Conservation (phyloP, 768 basidiomycete species). For the Mycena metata region DNA sequence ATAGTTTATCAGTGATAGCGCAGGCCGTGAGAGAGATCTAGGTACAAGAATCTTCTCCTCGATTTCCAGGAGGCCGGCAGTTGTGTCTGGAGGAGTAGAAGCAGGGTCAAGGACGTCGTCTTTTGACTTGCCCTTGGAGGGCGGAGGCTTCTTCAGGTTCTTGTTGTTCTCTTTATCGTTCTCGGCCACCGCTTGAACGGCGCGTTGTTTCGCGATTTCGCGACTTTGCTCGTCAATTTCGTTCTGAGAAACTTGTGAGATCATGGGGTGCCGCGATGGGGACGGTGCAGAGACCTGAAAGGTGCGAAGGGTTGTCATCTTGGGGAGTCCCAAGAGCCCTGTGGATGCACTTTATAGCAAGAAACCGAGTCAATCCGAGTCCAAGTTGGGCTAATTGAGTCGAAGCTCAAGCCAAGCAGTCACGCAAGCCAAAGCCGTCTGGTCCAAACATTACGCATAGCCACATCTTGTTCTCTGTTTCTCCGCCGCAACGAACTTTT, state of each 20-base stretch:
- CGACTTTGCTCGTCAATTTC: constrained; percentile 83
- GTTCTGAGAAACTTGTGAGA: constrained; percentile 57
- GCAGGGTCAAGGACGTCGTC: constrained; percentile 40
- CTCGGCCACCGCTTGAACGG: constrained; percentile 44
- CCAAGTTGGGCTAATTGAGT: constrained; percentile 8
- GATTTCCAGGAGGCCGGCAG: constrained; percentile 57
- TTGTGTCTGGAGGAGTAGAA: constrained; percentile 34
- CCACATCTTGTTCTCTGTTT: too few species aligned
- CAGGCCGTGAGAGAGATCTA: constrained; percentile 23
- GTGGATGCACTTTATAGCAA: constrained; percentile 30
- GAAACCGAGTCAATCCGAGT: constrained; percentile 36
- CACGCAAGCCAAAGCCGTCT: background rate
- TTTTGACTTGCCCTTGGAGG: constrained; percentile 58
- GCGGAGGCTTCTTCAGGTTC: constrained; percentile 41
- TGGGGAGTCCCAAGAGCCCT: constrained; percentile 12
- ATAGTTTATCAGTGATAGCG: constrained; percentile 23
- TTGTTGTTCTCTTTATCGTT: constrained; percentile 50
- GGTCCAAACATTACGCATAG: background rate
- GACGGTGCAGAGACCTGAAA: constrained; percentile 49
- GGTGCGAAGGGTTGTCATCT: constrained; percentile 68
- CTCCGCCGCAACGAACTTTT: too few species aligned
- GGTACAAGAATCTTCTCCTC: constrained; percentile 69
- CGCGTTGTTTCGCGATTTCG: constrained; percentile 75
- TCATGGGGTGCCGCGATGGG: constrained; percentile 17
- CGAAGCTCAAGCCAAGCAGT: background rate